Percentiles rank a stretch among this genome's conserved stretches.
Conservation (phyloP, 2,329 filamentous ascomycete species). For the Leptographium wingfieldii region DNA sequence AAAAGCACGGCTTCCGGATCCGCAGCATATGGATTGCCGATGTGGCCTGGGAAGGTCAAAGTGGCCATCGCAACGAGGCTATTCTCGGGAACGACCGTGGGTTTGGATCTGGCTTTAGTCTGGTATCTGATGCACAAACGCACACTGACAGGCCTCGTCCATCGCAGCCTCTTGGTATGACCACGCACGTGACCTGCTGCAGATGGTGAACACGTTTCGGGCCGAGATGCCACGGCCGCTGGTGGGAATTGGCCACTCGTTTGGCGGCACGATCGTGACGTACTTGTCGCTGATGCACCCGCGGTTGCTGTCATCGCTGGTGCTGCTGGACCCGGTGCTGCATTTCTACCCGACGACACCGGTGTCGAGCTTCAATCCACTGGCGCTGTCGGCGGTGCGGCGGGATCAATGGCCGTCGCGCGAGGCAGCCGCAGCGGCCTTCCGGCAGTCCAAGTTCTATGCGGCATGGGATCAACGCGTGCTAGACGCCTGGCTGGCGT, state of each 20-base stretch:
- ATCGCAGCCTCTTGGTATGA: slow-evolving; percentile 63
- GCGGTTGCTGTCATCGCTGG: slow-evolving; percentile 59
- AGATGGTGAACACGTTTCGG: slow-evolving; percentile 76
- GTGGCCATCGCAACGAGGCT: slow-evolving; percentile 63
- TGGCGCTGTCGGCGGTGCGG: slow-evolving; percentile 52
- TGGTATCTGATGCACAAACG: background rate
- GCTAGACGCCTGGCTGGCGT: slow-evolving; percentile 56
- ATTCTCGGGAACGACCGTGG: slow-evolving; percentile 73
- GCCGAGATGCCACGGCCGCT: slow-evolving; percentile 68
- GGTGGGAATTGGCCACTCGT: slow-evolving; percentile 78
- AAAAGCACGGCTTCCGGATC: slow-evolving; percentile 52
- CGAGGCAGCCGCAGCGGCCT: slow-evolving; percentile 50
- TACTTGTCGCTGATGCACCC: slow-evolving; percentile 68
- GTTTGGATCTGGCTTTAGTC: slow-evolving; percentile 15
- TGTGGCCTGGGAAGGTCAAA: slow-evolving; percentile 72
- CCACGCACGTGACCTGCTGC: slow-evolving; percentile 69
- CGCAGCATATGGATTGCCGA: slow-evolving; percentile 84
- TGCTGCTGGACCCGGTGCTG: slow-evolving; percentile 80
- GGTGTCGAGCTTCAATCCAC: slow-evolving; percentile 28
- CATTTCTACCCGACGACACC: slow-evolving; percentile 40
- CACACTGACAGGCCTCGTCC: background rate
- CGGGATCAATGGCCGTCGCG: slow-evolving; percentile 76
- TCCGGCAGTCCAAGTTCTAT: slow-evolving; percentile 64
- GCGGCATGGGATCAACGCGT: slow-evolving; percentile 70
- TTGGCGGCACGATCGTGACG: slow-evolving; percentile 64